Base-by-base conservation (phyloP, 139 green algal species). In the Medakamo hakoo region DNA sequence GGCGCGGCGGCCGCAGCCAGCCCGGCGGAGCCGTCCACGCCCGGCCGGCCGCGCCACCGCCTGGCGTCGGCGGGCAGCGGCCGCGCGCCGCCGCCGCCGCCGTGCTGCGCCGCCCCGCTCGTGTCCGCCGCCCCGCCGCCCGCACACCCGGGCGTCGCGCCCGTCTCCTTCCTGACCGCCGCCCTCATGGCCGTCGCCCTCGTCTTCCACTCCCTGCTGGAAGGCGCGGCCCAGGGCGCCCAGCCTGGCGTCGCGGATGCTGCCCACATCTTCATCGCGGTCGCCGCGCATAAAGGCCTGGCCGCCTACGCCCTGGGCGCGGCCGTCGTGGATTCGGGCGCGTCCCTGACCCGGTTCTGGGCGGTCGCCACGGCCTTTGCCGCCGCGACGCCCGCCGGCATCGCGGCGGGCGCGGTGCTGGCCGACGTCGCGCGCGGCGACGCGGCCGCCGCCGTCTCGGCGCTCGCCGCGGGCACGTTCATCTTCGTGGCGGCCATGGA, bases 401-500 rank as follows among this genome's bases (percentile, higher is more conserved):
- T 92, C 30, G 77, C 77, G 56, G 23, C 81, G 1, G 84, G 84
- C 4, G 81, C 72, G 49, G 55, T 78, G 16, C 70, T 85, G 22
- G 78, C 74, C 20, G 71, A 69, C 21, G 59, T 84, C 0, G 73
- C 75, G 2, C 69, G 62, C n/a, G 69, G 69, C 27, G 30, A 65
- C 18, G 80, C 62, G 1, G 76, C 76, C 9, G 79, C 83, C 4
- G 71, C 78, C 24, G 67, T 90, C 60, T 79, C 64, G 1, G 80
- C 84, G 0, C 73, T 92, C 2, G 84, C 84, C 0, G 82, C 81
- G 28, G 85, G 85, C 26, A 92, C 85, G 2, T 92, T 92, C 55
- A 57, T 92, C 27, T 92, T 91, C 29, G 85, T 92, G 1, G 85
- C 85, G 0, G 72, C 88, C 55, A 92, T 89, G 80, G 85, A 92